Conservation (phyloP, 768 basidiomycete species). For the Erythrobasidium yunnanense region DNA sequence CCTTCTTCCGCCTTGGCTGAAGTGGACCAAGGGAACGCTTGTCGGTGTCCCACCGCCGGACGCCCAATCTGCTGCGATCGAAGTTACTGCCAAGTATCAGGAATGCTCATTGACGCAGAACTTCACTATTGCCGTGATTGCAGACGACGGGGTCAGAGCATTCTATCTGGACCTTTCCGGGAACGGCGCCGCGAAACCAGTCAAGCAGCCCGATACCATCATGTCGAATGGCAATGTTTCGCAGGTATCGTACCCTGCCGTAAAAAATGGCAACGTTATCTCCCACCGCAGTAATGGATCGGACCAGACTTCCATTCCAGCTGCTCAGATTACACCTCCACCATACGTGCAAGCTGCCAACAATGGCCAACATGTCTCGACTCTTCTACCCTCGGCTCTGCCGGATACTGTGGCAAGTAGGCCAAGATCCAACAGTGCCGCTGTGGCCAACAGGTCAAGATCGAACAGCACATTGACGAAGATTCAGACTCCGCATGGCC, state of each 20-base stretch:
- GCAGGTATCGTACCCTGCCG: too few species aligned
- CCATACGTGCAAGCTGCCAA: constrained; percentile 12
- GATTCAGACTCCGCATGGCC: neutral
- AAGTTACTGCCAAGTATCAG: neutral
- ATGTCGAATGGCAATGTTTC: too few species aligned
- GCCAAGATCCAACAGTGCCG: neutral
- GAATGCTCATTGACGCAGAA: neutral
- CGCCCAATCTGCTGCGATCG: neutral
- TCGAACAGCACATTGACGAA: neutral
- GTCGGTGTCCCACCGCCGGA: constrained; percentile 56
- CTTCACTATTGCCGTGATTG: neutral
- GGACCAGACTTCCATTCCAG: too few species aligned
- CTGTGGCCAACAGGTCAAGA: neutral
- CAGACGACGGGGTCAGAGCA: neutral
- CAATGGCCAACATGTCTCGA: too few species aligned
- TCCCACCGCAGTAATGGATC: too few species aligned
- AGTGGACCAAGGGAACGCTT: constrained; percentile 62
- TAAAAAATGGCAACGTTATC: too few species aligned
- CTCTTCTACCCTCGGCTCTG: neutral
- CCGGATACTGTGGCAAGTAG: neutral
- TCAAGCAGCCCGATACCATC: too few species aligned
- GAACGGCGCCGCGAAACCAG: neutral
- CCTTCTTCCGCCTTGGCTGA: constrained; percentile 69
- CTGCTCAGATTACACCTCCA: constrained; percentile 49
- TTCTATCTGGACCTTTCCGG: neutral